Percentiles rank a stretch among this genome's conserved stretches.
Evolutionary conservation across 768 basidiomycete species (phyloP).

Genomic region (Rhizopogon rudus): DNA sequence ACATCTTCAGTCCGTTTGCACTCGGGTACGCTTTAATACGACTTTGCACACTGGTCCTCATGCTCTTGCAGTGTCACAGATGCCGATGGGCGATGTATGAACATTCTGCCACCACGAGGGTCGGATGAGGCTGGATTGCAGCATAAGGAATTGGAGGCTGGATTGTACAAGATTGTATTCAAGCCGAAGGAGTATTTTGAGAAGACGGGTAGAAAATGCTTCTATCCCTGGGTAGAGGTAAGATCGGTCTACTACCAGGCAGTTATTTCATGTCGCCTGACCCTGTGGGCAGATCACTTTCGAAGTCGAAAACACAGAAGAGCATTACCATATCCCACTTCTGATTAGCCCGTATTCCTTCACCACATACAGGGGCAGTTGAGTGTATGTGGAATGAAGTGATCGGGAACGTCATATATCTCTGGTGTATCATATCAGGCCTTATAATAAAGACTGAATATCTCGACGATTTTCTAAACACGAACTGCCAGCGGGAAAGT

Average conservation of each 20-base stretch:
- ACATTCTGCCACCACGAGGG: slow-evolving; percentile 57
- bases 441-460: not conserved
- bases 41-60: not conserved
- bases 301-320: slow-evolving; percentile 59
- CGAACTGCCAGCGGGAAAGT: not conserved
- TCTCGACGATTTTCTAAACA: not conserved
- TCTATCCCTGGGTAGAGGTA: slow-evolving; percentile 93
- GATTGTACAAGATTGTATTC: slow-evolving; percentile 81
- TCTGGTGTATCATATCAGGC: not conserved
- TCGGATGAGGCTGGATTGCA: slow-evolving; percentile 40
- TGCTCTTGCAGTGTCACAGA: slow-evolving; percentile 59
- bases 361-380: slow-evolving; percentile 93
- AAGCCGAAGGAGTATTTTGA: slow-evolving; percentile 82
- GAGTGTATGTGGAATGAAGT: slow-evolving; percentile 8
- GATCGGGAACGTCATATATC: not conserved
- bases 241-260: not conserved
- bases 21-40: slow-evolving; percentile 43
- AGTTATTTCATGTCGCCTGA: not conserved
- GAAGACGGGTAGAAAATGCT: slow-evolving; percentile 53
- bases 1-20: slow-evolving; percentile 51
- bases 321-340: slow-evolving; percentile 92
- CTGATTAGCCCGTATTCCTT: slow-evolving; percentile 88
- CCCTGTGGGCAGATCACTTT: slow-evolving; percentile 65
- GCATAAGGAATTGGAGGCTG: slow-evolving; percentile 40
- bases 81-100: slow-evolving; percentile 75